Conservation (phyloP, 1,284 basidiomycete species). For the Pyrrhoderma lamaoense region DNA sequence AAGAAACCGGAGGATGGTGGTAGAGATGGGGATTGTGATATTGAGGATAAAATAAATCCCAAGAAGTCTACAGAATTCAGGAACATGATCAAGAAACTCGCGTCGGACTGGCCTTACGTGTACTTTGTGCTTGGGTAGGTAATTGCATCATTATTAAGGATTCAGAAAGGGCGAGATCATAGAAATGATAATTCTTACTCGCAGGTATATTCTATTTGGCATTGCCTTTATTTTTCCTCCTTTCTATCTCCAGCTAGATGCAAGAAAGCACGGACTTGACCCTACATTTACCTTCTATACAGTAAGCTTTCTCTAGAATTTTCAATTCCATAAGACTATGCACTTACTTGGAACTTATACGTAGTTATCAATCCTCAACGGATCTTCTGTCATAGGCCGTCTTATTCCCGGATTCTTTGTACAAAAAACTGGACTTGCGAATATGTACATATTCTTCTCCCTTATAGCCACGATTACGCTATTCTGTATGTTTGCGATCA, state of each 20-base stretch:
- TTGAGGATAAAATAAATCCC: background rate
- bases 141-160: background rate
- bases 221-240: slow-evolving; percentile 13
- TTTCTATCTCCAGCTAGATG: slow-evolving; percentile 19
- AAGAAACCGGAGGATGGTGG: background rate
- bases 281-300: slow-evolving; percentile 17
- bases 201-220: too few relatives aligned
- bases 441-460: slow-evolving; percentile 10
- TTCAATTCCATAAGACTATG: background rate
- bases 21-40: background rate
- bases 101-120: slow-evolving; percentile 15
- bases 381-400: slow-evolving; percentile 9
- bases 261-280: slow-evolving; percentile 11
- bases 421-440: slow-evolving; percentile 5
- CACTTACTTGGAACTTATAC: background rate
- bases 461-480: slow-evolving; percentile 16
- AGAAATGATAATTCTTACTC: slow-evolving; percentile 8
- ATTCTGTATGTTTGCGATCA: slow-evolving; percentile 22
- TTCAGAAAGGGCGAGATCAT: background rate
- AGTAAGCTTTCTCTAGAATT: background rate
- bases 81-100: slow-evolving; percentile 7
- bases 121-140: slow-evolving; percentile 14
- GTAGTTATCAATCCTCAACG: slow-evolving; percentile 17
- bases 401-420: slow-evolving; percentile 13
- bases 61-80: background rate